Evolutionary conservation across 495 filamentous ascomycete species (phyloP).

Genomic region (Tuber aestivum): DNA sequence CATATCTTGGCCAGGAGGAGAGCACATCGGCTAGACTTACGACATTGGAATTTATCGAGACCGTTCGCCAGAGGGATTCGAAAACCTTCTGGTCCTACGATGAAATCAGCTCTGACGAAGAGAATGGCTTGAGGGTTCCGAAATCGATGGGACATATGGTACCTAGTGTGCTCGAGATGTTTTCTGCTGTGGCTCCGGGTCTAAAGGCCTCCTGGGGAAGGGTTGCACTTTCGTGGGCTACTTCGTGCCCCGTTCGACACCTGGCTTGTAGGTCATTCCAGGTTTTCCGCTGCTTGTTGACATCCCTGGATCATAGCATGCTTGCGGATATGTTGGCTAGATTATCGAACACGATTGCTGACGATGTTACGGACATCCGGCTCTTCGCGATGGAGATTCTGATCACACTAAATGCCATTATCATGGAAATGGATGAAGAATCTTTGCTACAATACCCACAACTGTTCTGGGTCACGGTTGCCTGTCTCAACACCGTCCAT

Average conservation of each 20-base stretch:
- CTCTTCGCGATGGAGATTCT: slow-evolving; percentile 97
- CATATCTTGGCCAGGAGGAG: slow-evolving; percentile 69
- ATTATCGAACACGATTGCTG: slow-evolving; percentile 90
- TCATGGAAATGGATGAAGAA: slow-evolving; percentile 68
- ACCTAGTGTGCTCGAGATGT: slow-evolving; percentile 71
- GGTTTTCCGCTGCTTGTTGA: slow-evolving; percentile 88
- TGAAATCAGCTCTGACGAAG: slow-evolving; percentile 71
- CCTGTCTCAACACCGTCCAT: slow-evolving; percentile 90
- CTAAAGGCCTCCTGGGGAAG: slow-evolving; percentile 86
- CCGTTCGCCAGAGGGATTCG: slow-evolving; percentile 75
- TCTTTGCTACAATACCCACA: slow-evolving; percentile 84
- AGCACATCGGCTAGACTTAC: slow-evolving; percentile 59
- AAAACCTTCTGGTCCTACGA: slow-evolving; percentile 90
- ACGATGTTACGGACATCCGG: slow-evolving; percentile 84
- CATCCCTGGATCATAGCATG: slow-evolving; percentile 83
- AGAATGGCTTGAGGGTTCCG: slow-evolving; percentile 73
- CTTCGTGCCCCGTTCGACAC: slow-evolving; percentile 92
- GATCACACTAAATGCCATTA: slow-evolving; percentile 84
- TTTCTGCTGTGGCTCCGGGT: slow-evolving; percentile 75
- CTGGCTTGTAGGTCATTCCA: slow-evolving; percentile 95
- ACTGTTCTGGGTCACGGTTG: slow-evolving; percentile 94
- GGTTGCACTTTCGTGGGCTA: slow-evolving; percentile 87
- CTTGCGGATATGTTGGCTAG: slow-evolving; percentile 91
- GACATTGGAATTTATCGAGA: slow-evolving; percentile 86
- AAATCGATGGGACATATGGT: slow-evolving; percentile 78